phyloP scores from a whole-genome alignment of 805 yeast genomes.

The Starmera pachycereana region DNA sequence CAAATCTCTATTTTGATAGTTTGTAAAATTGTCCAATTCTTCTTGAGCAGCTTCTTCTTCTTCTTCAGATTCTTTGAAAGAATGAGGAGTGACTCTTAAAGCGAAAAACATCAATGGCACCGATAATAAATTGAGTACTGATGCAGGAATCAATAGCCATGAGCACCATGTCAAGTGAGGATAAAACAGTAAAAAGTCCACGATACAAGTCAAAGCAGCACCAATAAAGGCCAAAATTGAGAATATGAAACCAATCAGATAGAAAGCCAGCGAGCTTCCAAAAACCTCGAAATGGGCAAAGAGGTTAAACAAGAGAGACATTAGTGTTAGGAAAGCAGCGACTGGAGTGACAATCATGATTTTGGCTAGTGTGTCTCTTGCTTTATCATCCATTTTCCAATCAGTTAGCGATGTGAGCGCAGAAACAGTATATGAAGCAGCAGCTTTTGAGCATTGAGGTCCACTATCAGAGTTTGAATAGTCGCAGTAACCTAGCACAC shows the following conservation, averaged over 20 bases:
- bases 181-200: slow-evolving; percentile 45
- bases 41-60: slow-evolving; percentile 5
- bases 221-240: slow-evolving; percentile 41
- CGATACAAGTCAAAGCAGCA: slow-evolving; percentile 44
- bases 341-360: slow-evolving; percentile 53
- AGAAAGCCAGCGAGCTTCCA: slow-evolving; percentile 18
- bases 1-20: slow-evolving; percentile 5
- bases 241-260: slow-evolving; percentile 34
- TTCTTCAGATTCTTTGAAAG: slow-evolving; percentile 5
- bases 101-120: slow-evolving; percentile 40
- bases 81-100: slow-evolving; percentile 10
- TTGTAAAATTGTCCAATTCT: too few species aligned
- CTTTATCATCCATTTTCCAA: slow-evolving; percentile 38
- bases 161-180: slow-evolving; percentile 65
- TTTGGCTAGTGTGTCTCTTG: slow-evolving; percentile 43
- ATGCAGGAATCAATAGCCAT: slow-evolving; percentile 63
- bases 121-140: slow-evolving; percentile 42
- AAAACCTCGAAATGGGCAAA: slow-evolving; percentile 22
- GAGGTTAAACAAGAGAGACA: slow-evolving; percentile 29
- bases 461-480: slow-evolving; percentile 7
- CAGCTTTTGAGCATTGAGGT: slow-evolving; percentile 28
- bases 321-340: slow-evolving; percentile 52
- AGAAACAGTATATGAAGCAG: slow-evolving; percentile 29
- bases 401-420: slow-evolving; percentile 20
- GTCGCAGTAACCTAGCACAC: slow-evolving; percentile 59